Evolutionary conservation across 495 filamentous ascomycete genomes (phyloP), one percentile per base, ranked within the genome.

Genomic region (Penicillium subrubescens): DNA sequence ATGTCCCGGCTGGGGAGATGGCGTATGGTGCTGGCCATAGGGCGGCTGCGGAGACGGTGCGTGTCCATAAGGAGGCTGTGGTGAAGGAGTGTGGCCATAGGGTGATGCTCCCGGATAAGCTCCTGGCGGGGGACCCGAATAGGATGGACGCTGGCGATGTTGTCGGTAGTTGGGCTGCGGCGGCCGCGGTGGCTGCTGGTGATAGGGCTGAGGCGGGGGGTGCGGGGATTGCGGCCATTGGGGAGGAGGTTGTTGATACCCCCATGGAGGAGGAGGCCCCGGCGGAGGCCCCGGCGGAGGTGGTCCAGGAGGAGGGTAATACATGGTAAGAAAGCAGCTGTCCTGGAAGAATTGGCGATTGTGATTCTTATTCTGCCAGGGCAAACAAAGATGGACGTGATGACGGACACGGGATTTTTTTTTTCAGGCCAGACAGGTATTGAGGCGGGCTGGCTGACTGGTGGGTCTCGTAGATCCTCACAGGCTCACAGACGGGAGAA

Each of bases 241-340:
- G 57, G 67, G 50, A 58, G 60, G 61, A 35, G 56, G 37, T 33
- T 67, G 67, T 50, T 70, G 67, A 75, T 73, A 71, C 23, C 72
- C 68, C 71, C 63, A 67, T 21, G 68, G 67, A 46, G 69, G 63
- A 59, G 69, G 64, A 59, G 64, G 65, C 19, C 66, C 67, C 34
- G 63, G 67, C 7, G 69, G 64, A 59, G 64, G 65, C 19, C 66
- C 67, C 34, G 63, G 67, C 7, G 65, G 68, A 17, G 68, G 71
- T 37, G 69, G 70, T 53, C 66, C 67, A 33, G 66, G 64, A 54
- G 73, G 62, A 10, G 67, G 70, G 64, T 75, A 70, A 67, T 72
- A 71, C 75, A 78, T 70, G 14, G 44, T 3, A 37, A 48, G n/a
- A 29, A 61, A 23, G 25, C 19, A 6, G 1, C 17, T n/a, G 25